Evolutionary conservation across 2,329 filamentous ascomycete genomes (phyloP), one percentile per base, ranked within the genome.

Genomic region (Penicillium expansum): DNA sequence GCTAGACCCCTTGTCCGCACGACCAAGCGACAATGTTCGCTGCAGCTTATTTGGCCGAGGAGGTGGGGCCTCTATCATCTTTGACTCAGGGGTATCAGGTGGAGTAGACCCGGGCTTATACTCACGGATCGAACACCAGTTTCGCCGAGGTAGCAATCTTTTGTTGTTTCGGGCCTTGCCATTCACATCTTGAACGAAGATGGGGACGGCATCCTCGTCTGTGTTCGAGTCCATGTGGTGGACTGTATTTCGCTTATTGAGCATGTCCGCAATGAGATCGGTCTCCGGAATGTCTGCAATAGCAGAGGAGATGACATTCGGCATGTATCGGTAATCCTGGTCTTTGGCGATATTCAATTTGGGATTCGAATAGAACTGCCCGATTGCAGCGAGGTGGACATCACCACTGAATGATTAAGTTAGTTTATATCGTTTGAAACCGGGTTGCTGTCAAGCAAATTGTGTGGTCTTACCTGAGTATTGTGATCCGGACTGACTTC

Each of bases 251-350:
- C 94, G 86, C 78, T 90, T 94, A 78, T 97, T 97, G 59, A 99
- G 82, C 50, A 96, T 84, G 73, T 99, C 93, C 5, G 91, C 91
- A 79, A 97, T 83, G 68, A 95, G 80, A 51, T 94, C 90, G 0
- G 92, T 89, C 18, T 92, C 91, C 5, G 95, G 94, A 14, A 89
- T 87, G 70, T 99, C 97, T 66, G 89, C 93, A 70, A 99, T 97
- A 13, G 92, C 92, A 0, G 92, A 97, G 1, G 92, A 95, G 64
- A 97, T 86, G 58, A 99, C 78, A 67, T 99, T 99, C 5, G 92
- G 90, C 89, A 99, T 99, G 71, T 99, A 99, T 60, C 94, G 84
- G 69, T 94, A 92, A 71, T 99, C 94, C 63, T 86, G 87, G 75
- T 97, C 91, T 74, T 97, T 97, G 3, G 90, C 79, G 32, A 96